Evolutionary conservation across 176 grass and related monocot species (phyloP).

Genomic region (Carex myosuroides): DNA sequence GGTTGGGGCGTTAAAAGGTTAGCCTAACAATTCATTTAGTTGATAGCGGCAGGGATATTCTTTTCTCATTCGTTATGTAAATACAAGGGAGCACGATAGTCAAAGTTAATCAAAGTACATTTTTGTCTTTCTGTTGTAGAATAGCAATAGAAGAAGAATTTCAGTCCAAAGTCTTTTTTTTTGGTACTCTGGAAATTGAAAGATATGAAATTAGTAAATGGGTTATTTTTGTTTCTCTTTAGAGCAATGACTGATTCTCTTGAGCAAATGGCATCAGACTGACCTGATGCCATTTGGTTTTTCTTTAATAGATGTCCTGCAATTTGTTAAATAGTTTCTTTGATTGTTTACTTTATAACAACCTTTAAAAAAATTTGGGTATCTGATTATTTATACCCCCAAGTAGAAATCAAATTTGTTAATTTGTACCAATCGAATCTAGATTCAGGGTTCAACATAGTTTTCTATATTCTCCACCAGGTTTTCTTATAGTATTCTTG

Average conservation of each 20-base stretch:
- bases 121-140: neutral
- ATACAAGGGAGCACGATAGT: neutral
- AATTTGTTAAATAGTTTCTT: neutral
- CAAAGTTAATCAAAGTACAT: neutral
- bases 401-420: neutral
- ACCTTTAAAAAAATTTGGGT: neutral
- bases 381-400: neutral
- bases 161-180: neutral
- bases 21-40: neutral
- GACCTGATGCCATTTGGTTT: too few relatives aligned
- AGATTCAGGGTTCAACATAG: neutral
- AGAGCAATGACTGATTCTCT: too few relatives aligned
- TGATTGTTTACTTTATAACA: neutral
- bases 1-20: neutral
- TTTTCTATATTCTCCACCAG: neutral
- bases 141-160: neutral
- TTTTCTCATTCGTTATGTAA: neutral
- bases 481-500: neutral
- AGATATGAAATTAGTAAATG: neutral
- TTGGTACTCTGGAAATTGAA: neutral
- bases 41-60: neutral
- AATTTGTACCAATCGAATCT: neutral
- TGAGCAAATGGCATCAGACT: too few relatives aligned
- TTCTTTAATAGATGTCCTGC: neutral
- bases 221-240: too few relatives aligned